Conservation (phyloP, 148 eudicot species). For the Camellia lanceoleosa region DNA sequence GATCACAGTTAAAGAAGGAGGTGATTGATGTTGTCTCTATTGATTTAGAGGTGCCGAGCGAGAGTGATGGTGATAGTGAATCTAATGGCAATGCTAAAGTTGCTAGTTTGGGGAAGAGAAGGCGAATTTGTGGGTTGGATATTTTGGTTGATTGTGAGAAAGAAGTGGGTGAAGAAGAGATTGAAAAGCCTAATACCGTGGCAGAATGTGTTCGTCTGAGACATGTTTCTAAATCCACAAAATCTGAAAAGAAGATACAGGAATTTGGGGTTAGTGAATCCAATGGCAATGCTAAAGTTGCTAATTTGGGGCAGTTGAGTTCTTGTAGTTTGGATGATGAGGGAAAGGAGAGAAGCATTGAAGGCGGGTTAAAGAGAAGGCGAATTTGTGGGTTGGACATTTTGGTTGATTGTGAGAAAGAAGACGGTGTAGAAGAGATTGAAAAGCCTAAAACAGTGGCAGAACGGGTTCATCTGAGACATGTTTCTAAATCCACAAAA, state of each 20-base stretch:
- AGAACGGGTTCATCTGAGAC: slow-evolving; percentile 12
- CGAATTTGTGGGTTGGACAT: background rate
- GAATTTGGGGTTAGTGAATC: background rate
- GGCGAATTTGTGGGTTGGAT: background rate
- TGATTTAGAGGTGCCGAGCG: background rate
- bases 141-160: background rate
- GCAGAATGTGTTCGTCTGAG: slow-evolving; percentile 17
- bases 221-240: background rate
- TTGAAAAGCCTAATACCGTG: background rate
- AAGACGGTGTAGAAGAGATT: background rate
- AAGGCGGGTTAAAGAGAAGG: background rate
- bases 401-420: background rate
- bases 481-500: background rate
- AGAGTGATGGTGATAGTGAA: background rate
- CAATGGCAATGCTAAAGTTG: background rate
- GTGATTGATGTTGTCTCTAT: background rate
- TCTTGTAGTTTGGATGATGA: background rate
- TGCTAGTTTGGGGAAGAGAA: background rate
- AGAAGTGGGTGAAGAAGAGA: background rate
- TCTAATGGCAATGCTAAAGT: background rate
- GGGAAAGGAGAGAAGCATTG: background rate
- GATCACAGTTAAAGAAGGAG: background rate
- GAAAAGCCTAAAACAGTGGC: slow-evolving; percentile 10
- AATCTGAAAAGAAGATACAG: slow-evolving; percentile 3
- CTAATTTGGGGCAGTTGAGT: background rate